A percentile compares a stretch with the other conserved stretches of the same genome.
Conservation (phyloP, 371 early-diverging fungal species). For the Mucor plumbeus region DNA sequence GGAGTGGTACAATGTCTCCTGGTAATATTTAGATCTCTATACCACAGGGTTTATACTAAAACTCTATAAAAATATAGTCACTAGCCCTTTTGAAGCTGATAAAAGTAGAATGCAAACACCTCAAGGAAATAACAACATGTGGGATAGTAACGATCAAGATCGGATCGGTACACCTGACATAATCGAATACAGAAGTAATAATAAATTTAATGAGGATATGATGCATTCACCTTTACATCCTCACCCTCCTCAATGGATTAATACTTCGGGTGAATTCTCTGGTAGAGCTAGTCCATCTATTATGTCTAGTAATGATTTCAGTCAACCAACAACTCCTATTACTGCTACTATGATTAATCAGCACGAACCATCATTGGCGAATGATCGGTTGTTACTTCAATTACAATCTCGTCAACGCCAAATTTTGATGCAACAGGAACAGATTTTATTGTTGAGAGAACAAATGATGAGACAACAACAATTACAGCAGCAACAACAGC, state of each 20-base stretch:
- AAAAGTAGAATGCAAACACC: conserved; percentile 17
- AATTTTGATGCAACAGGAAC: conserved; percentile 49
- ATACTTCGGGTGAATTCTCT: neutral
- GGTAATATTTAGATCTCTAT: neutral
- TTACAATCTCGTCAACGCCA: conserved; percentile 50
- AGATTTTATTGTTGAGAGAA: conserved; percentile 42
- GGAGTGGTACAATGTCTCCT: conserved; percentile 27
- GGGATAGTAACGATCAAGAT: neutral
- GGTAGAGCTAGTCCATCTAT: conserved; percentile 21
- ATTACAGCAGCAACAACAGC: conserved; percentile 16
- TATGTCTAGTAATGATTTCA: conserved; percentile 1
- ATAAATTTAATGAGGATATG: conserved; percentile 5
- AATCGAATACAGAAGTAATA: neutral
- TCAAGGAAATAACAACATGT: conserved; percentile 1
- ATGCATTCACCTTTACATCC: conserved; percentile 5
- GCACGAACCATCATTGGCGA: conserved; percentile 1
- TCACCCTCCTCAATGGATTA: conserved; percentile 1
- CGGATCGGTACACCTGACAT: neutral
- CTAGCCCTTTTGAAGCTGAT: conserved; percentile 11
- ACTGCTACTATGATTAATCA: conserved; percentile 1
- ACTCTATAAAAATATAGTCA: neutral
- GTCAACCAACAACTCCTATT: conserved; percentile 20
- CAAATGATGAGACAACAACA: conserved; percentile 45
- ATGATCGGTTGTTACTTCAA: conserved; percentile 44
- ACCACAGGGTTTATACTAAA: neutral